Conservation (phyloP, 345 rosid genomes). For the Salix koriyanagi region DNA sequence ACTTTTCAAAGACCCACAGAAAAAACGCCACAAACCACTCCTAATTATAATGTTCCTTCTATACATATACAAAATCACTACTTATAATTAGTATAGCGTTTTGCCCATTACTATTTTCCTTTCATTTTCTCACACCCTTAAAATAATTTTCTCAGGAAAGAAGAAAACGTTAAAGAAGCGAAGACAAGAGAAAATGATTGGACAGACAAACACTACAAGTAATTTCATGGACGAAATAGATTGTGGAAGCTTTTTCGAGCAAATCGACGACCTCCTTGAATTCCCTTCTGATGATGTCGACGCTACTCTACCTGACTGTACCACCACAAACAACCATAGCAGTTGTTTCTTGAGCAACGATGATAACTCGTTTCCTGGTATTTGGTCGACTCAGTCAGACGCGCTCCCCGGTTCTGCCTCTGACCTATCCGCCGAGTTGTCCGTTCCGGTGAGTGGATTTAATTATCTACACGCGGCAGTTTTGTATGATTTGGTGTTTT, state of each 20-base stretch:
- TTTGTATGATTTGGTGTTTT: neutral
- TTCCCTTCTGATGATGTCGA: constrained; percentile 72
- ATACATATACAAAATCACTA: neutral
- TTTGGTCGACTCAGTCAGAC: constrained; percentile 66
- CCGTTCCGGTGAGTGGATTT: constrained; percentile 71
- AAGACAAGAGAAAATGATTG: constrained; percentile 44
- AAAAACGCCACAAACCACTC: neutral
- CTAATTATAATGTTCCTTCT: neutral
- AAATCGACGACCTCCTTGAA: constrained; percentile 83
- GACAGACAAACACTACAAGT: constrained; percentile 26
- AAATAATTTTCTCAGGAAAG: neutral
- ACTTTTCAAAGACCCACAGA: neutral
- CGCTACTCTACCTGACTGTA: constrained; percentile 25
- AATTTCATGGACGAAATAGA: constrained; percentile 70
- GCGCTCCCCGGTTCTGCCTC: constrained; percentile 57
- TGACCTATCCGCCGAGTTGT: constrained; percentile 71
- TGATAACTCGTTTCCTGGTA: constrained; percentile 44
- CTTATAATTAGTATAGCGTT: neutral
- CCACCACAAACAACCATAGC: neutral
- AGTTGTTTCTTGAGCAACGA: neutral
- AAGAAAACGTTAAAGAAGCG: neutral
- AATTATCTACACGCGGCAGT: neutral
- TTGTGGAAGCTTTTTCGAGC: constrained; percentile 91
- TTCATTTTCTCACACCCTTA: neutral
- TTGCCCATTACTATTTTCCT: neutral